These are phyloP conservation scores for Ettlia oleoabundans DNA, from an alignment of 139 green algal genomes.

Conservation along the genomic window DNA sequence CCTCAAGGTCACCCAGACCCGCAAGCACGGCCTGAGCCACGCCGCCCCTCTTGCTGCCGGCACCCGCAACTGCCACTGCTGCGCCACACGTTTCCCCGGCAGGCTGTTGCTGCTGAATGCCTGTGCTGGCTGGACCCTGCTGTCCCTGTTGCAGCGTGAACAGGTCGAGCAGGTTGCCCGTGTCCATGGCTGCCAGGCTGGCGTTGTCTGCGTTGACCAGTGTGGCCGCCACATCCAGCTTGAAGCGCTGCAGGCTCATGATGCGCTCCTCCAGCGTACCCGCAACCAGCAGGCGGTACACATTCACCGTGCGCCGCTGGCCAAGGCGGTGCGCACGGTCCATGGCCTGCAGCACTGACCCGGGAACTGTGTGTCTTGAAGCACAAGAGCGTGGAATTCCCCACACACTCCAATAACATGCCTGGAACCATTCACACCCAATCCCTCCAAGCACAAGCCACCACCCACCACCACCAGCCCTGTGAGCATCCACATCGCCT, in stretches of 20 bases:
- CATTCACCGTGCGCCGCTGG: conserved; percentile 92
- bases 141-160: conserved; percentile 55
- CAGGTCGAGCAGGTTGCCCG: conserved; percentile 83
- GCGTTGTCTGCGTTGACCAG: conserved; percentile 84
- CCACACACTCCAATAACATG: too few relatives aligned
- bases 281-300: conserved; percentile 92
- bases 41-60: conserved; percentile 32
- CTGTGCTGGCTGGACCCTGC: background rate
- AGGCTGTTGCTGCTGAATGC: background rate
- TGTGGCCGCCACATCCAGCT: conserved; percentile 86
- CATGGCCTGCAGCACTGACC: conserved; percentile 78
- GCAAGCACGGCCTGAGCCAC: conserved; percentile 75
- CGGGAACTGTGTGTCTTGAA: background rate
- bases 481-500: too few relatives aligned
- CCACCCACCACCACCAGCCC: too few relatives aligned
- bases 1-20: conserved; percentile 84
- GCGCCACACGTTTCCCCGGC: background rate
- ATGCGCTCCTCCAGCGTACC: conserved; percentile 80
- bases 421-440: too few relatives aligned
- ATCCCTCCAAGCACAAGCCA: background rate
- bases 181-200: conserved; percentile 82
- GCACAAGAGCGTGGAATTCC: too few relatives aligned
- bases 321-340: conserved; percentile 97
- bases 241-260: conserved; percentile 96
- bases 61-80: conserved; percentile 25